phyloP scores from a whole-genome alignment of 345 rosid genomes.

The Punica granatum region DNA sequence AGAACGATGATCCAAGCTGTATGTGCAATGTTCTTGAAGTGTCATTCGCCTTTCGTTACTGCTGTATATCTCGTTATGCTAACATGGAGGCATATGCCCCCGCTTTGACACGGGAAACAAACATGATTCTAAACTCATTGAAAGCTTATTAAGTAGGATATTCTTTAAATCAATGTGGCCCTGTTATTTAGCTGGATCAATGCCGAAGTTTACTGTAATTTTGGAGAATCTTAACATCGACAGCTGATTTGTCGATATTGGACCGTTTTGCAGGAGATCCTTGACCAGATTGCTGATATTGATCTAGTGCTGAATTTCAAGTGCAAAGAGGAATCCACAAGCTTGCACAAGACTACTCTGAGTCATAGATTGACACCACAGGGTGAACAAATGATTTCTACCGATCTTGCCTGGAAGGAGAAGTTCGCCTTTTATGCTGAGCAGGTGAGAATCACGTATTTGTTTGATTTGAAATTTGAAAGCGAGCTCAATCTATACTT shows the following conservation, averaged over 20 bases:
- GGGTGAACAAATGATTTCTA: slow-evolving; percentile 13
- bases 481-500: neutral
- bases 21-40: slow-evolving; percentile 14
- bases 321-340: slow-evolving; percentile 28
- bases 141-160: neutral
- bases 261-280: slow-evolving; percentile 62
- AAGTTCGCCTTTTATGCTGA: slow-evolving; percentile 34
- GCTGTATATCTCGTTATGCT: too few relatives aligned
- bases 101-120: too few relatives aligned
- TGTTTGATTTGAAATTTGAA: neutral
- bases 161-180: neutral
- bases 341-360: slow-evolving; percentile 19
- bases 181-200: neutral
- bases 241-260: slow-evolving; percentile 1
- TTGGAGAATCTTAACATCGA: neutral
- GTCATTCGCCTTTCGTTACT: neutral
- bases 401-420: slow-evolving; percentile 39
- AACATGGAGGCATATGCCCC: neutral
- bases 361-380: slow-evolving; percentile 1
- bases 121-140: neutral
- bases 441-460: slow-evolving; percentile 33
- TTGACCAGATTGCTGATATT: slow-evolving; percentile 69
- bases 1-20: slow-evolving; percentile 76
- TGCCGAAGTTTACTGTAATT: neutral
- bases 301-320: slow-evolving; percentile 85